Conservation (phyloP, 768 basidiomycete genomes). For the Trichaptum fuscoviolaceum region DNA sequence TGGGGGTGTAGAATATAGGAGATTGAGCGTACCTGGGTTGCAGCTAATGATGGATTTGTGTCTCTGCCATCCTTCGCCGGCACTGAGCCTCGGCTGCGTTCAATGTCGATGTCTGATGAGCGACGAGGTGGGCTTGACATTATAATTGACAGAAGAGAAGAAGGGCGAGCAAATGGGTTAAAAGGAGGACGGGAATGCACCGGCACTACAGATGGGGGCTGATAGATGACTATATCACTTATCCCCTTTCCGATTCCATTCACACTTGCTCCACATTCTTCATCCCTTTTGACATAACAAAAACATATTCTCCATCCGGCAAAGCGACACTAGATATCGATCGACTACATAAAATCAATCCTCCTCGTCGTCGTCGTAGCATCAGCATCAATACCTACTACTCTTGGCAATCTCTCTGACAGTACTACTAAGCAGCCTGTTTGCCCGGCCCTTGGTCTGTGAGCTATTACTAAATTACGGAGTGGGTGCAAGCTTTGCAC, state of each 20-base stretch:
- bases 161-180: background rate
- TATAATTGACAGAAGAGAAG: too few species aligned
- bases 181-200: background rate
- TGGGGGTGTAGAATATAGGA: background rate
- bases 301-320: background rate
- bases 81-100: background rate
- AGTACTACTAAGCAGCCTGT: too few species aligned
- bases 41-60: background rate
- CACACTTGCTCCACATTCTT: background rate
- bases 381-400: too few species aligned
- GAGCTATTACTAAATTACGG: too few species aligned
- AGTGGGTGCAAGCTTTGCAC: too few species aligned
- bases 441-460: too few species aligned
- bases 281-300: slow-evolving; percentile 5
- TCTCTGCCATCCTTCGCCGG: slow-evolving; percentile 1
- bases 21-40: slow-evolving; percentile 4
- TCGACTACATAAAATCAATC: too few species aligned
- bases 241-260: background rate
- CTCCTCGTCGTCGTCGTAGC: too few species aligned
- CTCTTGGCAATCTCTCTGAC: too few species aligned
- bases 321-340: background rate
- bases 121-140: background rate
- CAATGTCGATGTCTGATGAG: background rate
- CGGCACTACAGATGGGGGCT: slow-evolving; percentile 1
- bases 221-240: slow-evolving; percentile 1